Base-by-base conservation (phyloP, 2,329 filamentous ascomycete species). In the Sporothrix euskadiensis region DNA sequence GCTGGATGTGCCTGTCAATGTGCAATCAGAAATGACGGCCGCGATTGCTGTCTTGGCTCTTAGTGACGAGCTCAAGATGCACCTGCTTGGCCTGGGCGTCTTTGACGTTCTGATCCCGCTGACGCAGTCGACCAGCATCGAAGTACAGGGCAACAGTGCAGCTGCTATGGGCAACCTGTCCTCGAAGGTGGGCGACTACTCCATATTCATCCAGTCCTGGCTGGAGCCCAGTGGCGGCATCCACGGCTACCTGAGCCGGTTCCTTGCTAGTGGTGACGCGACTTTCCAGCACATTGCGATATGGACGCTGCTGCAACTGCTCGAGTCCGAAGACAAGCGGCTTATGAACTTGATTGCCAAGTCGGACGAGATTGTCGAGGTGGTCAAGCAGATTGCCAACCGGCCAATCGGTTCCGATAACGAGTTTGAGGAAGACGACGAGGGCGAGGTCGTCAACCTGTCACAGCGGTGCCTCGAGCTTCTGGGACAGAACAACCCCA, bases 211-310 rank as follows among this genome's bases (percentile, higher is more conserved):
- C 56, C 91, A 94, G 77, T 93, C 97, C 82, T 99, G 96, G 96
- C 90, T 88, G 22, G 91, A 97, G 78, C 96, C 96, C 1, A 92
- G 94, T 75, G 96, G 94, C 63, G 96, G 96, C 63, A 97, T 99
- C 75, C 94, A 98, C 80, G 96, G 96, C 71, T 99, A 99, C 80
- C 87, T 99, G 49, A 92, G 91, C 78, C 91, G 95, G 72, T 99
- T 99, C 86, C 87, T 99, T 22, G 93, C 92, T 61, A 98, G 94
- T 76, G 95, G 94, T 56, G 96, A 99, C 80, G 91, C 96, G 0
- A 99, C 96, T 0, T 99, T 99, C 86, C 96, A 99, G 83, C 96
- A 99, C 81, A 99, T 99, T 80, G 96, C 96, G 69, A 97, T 98
- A 76, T 99, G 96, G 96, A 99, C 96, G 1, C 84, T 99, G 66